Evolutionary conservation across 805 yeast genomes (phyloP).

Genomic region (Yarrowia sp.): DNA sequence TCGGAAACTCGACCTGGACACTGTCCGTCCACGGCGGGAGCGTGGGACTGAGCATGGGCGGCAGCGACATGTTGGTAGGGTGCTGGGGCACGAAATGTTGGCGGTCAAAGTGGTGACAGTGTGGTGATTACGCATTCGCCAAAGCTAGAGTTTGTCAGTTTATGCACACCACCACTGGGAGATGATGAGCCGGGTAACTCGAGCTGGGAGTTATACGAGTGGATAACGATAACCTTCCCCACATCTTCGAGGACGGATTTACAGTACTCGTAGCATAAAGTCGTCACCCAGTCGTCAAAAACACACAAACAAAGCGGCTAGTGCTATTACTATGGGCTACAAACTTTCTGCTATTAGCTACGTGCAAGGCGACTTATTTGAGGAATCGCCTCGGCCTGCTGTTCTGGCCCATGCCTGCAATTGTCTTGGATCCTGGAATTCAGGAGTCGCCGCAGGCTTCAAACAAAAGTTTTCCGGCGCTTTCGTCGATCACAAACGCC

Average conservation of each 20-base stretch:
- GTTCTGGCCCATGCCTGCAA: constrained; percentile 80
- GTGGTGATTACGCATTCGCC: neutral
- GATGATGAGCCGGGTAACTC: constrained; percentile 17
- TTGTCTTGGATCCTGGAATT: constrained; percentile 81
- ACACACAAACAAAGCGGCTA: too few species aligned
- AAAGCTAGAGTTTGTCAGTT: constrained; percentile 10
- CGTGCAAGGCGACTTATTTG: constrained; percentile 64
- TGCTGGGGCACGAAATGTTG: neutral
- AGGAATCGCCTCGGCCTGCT: constrained; percentile 49
- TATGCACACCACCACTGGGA: neutral
- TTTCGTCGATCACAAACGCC: constrained; percentile 55
- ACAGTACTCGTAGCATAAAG: too few species aligned
- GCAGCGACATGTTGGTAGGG: constrained; percentile 43
- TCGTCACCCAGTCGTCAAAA: too few species aligned
- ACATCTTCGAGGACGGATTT: neutral
- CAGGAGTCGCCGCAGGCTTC: constrained; percentile 73
- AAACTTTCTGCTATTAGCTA: constrained; percentile 47
- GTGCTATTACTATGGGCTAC: constrained; percentile 27
- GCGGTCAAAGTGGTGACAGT: neutral
- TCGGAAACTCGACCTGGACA: constrained; percentile 38
- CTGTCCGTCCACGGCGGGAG: constrained; percentile 48
- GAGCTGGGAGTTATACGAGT: neutral
- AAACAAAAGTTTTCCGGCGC: constrained; percentile 63
- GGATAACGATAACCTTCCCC: neutral
- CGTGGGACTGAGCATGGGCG: constrained; percentile 52